phyloP scores from a whole-genome alignment of 371 early-diverging fungal genomes.

The Mortierella polycephala region DNA sequence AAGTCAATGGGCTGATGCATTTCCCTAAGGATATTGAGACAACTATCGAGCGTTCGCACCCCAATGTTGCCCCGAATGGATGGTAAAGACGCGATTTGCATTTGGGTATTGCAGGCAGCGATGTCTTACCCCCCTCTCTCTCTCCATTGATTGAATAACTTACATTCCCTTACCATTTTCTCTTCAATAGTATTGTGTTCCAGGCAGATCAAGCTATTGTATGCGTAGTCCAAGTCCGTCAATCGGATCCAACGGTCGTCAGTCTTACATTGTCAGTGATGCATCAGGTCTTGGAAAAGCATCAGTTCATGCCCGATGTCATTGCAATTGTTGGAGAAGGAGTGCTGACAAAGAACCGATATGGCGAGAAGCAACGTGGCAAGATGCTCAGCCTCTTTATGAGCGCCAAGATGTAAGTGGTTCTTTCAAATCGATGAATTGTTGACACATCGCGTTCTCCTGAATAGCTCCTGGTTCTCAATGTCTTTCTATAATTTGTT shows the following conservation, averaged over 20 bases:
- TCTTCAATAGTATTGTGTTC: constrained; percentile 58
- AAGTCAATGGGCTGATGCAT: constrained; percentile 77
- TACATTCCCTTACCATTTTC: background rate
- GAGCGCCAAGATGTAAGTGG: constrained; percentile 52
- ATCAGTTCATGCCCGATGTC: constrained; percentile 78
- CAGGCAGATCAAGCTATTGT: constrained; percentile 64
- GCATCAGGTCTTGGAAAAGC: constrained; percentile 76
- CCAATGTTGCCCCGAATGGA: constrained; percentile 64
- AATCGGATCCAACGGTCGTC: constrained; percentile 60
- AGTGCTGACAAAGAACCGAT: constrained; percentile 68
- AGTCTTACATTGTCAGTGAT: constrained; percentile 70
- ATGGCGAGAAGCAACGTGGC: constrained; percentile 70
- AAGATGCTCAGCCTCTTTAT: constrained; percentile 58
- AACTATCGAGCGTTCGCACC: constrained; percentile 71
- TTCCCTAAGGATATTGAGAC: constrained; percentile 80
- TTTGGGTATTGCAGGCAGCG: too few relatives aligned
- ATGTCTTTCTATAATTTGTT: background rate
- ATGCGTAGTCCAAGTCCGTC: constrained; percentile 62
- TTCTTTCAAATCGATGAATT: too few relatives aligned
- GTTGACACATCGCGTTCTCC: too few relatives aligned
- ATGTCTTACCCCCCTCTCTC: background rate
- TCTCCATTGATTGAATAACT: background rate
- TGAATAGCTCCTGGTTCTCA: background rate
- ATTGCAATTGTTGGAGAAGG: constrained; percentile 73
- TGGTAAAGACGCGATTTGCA: constrained; percentile 55